Evolutionary conservation across 1,284 basidiomycete genomes (phyloP).

Genomic region (Polyporus tsugae): DNA sequence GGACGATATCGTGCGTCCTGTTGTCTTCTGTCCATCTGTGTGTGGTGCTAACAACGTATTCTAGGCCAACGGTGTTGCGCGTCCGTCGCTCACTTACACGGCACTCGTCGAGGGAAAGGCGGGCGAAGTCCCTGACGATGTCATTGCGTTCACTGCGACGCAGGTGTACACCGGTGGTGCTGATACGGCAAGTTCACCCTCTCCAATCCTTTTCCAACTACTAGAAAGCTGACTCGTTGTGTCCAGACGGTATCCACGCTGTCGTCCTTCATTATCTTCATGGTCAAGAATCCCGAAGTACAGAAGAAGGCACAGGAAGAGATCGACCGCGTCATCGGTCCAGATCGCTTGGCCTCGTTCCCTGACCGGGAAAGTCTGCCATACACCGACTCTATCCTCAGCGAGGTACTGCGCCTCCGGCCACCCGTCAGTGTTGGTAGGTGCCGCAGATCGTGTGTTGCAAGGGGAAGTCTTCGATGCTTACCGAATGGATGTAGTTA

Average conservation of each 20-base stretch:
- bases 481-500: conserved; percentile 8
- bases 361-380: conserved; percentile 39
- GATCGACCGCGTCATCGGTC: conserved; percentile 42
- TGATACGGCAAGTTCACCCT: conserved; percentile 20
- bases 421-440: conserved; percentile 29
- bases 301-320: conserved; percentile 42
- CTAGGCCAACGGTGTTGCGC: conserved; percentile 31
- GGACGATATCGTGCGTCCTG: conserved; percentile 21
- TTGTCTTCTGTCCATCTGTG: conserved; percentile 30
- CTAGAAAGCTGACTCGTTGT: background rate
- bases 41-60: conserved; percentile 52
- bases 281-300: conserved; percentile 41
- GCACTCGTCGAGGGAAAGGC: conserved; percentile 65
- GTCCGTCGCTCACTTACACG: conserved; percentile 37
- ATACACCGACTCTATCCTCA: conserved; percentile 41
- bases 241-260: conserved; percentile 22
- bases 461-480: background rate
- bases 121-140: conserved; percentile 14
- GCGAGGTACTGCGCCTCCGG: conserved; percentile 43
- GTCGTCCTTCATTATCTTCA: conserved; percentile 39
- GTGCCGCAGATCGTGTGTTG: background rate
- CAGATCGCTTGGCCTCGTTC: conserved; percentile 40
- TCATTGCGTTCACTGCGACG: conserved; percentile 25
- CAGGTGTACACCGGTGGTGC: conserved; percentile 26
- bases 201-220: background rate